Conservation (phyloP, 495 filamentous ascomycete genomes). For the Pyrenopolyporus hunteri region DNA sequence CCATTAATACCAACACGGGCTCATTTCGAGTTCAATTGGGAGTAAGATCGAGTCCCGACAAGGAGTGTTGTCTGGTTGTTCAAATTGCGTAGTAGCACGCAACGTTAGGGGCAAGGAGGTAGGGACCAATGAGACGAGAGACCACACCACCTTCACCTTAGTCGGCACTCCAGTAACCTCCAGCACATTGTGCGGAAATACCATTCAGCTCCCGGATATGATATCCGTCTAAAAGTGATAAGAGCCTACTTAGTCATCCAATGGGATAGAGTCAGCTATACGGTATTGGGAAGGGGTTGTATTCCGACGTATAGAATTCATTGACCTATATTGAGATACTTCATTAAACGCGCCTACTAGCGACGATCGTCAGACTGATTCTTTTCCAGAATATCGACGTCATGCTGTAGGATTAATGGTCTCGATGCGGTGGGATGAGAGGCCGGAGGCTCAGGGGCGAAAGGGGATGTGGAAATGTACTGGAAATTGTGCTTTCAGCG, state of each 20-base stretch:
- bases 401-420: background rate
- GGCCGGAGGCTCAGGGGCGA: background rate
- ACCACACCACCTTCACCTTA: slow-evolving; percentile 12
- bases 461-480: background rate
- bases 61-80: slow-evolving; percentile 16
- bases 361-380: background rate
- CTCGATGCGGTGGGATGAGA: background rate
- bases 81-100: slow-evolving; percentile 23
- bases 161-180: background rate
- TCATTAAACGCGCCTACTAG: slow-evolving; percentile 6
- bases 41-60: slow-evolving; percentile 1
- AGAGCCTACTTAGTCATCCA: slow-evolving; percentile 50
- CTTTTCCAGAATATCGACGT: slow-evolving; percentile 5
- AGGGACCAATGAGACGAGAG: slow-evolving; percentile 9
- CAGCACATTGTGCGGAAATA: background rate
- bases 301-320: slow-evolving; percentile 9
- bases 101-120: slow-evolving; percentile 11
- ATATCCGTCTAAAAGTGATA: slow-evolving; percentile 51
- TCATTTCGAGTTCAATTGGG: background rate
- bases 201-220: slow-evolving; percentile 8
- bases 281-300: slow-evolving; percentile 1
- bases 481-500: background rate
- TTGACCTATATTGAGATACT: slow-evolving; percentile 11
- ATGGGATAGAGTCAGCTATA: slow-evolving; percentile 2
- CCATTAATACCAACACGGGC: background rate